Percentiles rank a stretch among this genome's conserved stretches.
Conservation (phyloP, 2,329 filamentous ascomycete species). For the Penicillium sp. region DNA sequence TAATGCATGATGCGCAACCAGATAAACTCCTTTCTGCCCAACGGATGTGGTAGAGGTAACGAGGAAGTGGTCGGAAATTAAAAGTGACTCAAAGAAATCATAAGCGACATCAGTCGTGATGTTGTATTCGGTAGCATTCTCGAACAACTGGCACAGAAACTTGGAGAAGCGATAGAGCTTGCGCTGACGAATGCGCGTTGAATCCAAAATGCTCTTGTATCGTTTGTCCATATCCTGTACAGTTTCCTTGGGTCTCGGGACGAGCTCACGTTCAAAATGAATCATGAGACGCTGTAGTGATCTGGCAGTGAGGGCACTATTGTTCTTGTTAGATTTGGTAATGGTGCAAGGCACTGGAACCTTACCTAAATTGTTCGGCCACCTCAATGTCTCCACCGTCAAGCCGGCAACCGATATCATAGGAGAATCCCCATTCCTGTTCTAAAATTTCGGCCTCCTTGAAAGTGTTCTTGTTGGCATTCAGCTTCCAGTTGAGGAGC, state of each 20-base stretch:
- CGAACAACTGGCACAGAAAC: slow-evolving; percentile 87
- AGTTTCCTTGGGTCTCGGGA: slow-evolving; percentile 79
- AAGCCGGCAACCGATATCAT: slow-evolving; percentile 87
- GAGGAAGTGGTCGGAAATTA: slow-evolving; percentile 81
- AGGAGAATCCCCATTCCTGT: slow-evolving; percentile 97
- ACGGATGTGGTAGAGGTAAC: slow-evolving; percentile 67
- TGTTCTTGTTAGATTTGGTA: slow-evolving; percentile 26
- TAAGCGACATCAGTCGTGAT: slow-evolving; percentile 70
- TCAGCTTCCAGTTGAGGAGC: slow-evolving; percentile 96
- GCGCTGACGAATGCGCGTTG: slow-evolving; percentile 89
- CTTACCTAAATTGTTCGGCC: slow-evolving; percentile 85
- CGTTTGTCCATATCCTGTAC: slow-evolving; percentile 90
- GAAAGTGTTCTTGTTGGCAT: slow-evolving; percentile 97
- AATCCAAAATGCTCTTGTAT: slow-evolving; percentile 93
- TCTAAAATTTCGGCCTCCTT: slow-evolving; percentile 97
- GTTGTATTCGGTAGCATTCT: slow-evolving; percentile 94
- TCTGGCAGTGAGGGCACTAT: slow-evolving; percentile 81
- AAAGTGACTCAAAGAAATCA: slow-evolving; percentile 76
- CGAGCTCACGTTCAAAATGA: slow-evolving; percentile 89
- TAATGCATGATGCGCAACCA: slow-evolving; percentile 81
- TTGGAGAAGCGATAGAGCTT: slow-evolving; percentile 95
- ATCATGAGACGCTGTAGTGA: slow-evolving; percentile 82
- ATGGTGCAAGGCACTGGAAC: background rate
- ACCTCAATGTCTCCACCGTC: slow-evolving; percentile 94
- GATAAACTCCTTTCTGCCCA: slow-evolving; percentile 73